phyloP scores from a whole-genome alignment of 257 asterid genomes.

The Nicotiana knightiana region DNA sequence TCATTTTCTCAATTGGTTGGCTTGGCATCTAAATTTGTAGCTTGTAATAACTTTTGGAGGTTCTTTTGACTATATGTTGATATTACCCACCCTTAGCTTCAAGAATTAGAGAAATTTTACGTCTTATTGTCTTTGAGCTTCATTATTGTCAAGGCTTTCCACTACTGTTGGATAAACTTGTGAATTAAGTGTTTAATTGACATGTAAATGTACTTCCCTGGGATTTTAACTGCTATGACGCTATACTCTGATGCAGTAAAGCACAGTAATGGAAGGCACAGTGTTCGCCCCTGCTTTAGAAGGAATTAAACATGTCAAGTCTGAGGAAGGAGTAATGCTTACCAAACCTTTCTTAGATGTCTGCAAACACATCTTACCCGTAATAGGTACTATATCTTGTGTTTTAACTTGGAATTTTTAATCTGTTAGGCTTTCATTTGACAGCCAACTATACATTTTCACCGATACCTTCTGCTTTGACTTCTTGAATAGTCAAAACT shows the following conservation, averaged over 20 bases:
- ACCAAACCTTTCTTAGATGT: slow-evolving; percentile 86
- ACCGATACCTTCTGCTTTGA: not conserved
- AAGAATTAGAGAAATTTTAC: not conserved
- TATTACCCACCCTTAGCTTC: not conserved
- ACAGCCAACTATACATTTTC: not conserved
- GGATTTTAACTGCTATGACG: not conserved
- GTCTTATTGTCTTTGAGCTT: not conserved
- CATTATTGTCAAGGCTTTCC: not conserved
- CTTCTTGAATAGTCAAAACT: not conserved
- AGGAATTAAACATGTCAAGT: slow-evolving; percentile 81
- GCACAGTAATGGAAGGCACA: slow-evolving; percentile 71
- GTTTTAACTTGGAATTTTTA: not conserved
- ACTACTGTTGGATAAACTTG: not conserved
- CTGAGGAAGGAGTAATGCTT: slow-evolving; percentile 79
- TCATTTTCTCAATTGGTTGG: not conserved
- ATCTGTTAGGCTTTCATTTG: not conserved
- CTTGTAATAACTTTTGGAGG: not conserved
- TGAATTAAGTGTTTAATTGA: not conserved
- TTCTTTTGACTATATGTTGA: not conserved
- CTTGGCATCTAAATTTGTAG: not conserved
- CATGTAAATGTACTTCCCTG: not conserved
- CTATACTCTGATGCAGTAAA: slow-evolving; percentile 1
- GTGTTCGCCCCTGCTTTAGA: slow-evolving; percentile 80
- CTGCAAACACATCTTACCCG: slow-evolving; percentile 83
- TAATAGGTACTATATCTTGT: slow-evolving; percentile 52